Evolutionary conservation across 495 filamentous ascomycete species (phyloP).

Genomic region (Penicillium atrosanguineum): DNA sequence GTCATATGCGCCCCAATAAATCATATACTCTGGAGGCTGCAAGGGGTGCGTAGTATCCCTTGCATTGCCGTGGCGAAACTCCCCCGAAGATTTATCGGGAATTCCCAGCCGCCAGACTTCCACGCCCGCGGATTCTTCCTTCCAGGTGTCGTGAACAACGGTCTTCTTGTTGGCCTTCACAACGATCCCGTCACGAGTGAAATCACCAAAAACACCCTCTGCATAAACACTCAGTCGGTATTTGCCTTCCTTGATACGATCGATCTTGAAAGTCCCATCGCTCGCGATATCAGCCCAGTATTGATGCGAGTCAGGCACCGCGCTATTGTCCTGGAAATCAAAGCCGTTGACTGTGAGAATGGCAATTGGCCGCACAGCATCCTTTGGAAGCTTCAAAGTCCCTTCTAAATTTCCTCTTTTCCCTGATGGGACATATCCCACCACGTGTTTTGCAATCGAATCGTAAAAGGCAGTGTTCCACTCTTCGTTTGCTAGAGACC

Average conservation of each 20-base stretch:
- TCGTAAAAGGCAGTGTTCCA: conserved; percentile 58
- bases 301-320: conserved; percentile 47
- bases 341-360: conserved; percentile 49
- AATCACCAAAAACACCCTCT: conserved; percentile 55
- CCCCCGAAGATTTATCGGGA: conserved; percentile 54
- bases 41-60: conserved; percentile 42
- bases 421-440: conserved; percentile 48
- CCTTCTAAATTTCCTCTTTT: conserved; percentile 42
- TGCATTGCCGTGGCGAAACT: conserved; percentile 51
- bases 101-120: conserved; percentile 56
- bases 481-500: conserved; percentile 39
- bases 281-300: conserved; percentile 54
- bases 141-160: conserved; percentile 37
- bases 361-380: conserved; percentile 45
- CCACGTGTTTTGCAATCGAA: conserved; percentile 52
- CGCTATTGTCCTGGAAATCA: conserved; percentile 57
- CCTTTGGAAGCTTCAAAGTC: conserved; percentile 43
- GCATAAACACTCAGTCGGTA: conserved; percentile 59
- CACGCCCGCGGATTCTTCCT: conserved; percentile 46
- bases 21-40: conserved; percentile 48
- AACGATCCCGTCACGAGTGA: conserved; percentile 39
- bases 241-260: conserved; percentile 47
- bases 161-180: conserved; percentile 34
- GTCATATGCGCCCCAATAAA: conserved; percentile 56
- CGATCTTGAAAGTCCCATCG: conserved; percentile 45